Base-by-base conservation (phyloP, 768 basidiomycete species). In the Saitozyma podzolica region DNA sequence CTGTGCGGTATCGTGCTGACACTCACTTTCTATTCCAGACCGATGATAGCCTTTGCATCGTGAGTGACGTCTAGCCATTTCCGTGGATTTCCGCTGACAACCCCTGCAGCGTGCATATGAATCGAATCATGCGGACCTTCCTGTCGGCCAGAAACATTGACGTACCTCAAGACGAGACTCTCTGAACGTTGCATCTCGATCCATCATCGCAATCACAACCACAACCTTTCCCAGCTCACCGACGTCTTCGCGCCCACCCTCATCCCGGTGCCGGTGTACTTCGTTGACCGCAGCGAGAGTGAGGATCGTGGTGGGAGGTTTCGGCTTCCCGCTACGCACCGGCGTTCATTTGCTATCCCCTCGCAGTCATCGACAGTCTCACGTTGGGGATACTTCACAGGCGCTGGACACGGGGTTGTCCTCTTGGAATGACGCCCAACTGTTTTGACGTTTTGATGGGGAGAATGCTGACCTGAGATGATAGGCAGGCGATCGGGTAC, bases 291-390 rank as follows among this genome's bases (percentile, higher is more conserved):
- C 48, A 57, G 68, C 68, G 65, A 68, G 68, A 65, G 43, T 58
- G 55, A 65, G 42, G 20, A 11, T 57, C 42, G 42, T 47, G 45
- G 40, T 56, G 40, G 47, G 13, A 41, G 2, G 54, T 55, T 40
- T 59, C 58, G 55, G 53, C n/a, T 37, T 20, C 29, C 29, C 29
- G 29, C 29, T 29, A 29, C 29, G 39, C 47, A 47, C 53, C 68
- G 63, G 64, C 73, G 72, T 73, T 79, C 59, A 63, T 79, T 79
- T 79, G 78, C 74, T 75, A 74, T 75, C 64, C 55, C 62, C 62
- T 64, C 66, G 54, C 59, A 63, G 59, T n/a, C 58, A 53, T 56
- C 48, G 43, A n/a, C 59, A 58, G 19, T 47, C 37, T 62, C 54
- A 64, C 66, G 60, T 63, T 57, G 60, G 55, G 60, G 70, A 62